Evolutionary conservation across 768 basidiomycete genomes (phyloP), one percentile per base, ranked within the genome.

Genomic region (Mycena alexandri): DNA sequence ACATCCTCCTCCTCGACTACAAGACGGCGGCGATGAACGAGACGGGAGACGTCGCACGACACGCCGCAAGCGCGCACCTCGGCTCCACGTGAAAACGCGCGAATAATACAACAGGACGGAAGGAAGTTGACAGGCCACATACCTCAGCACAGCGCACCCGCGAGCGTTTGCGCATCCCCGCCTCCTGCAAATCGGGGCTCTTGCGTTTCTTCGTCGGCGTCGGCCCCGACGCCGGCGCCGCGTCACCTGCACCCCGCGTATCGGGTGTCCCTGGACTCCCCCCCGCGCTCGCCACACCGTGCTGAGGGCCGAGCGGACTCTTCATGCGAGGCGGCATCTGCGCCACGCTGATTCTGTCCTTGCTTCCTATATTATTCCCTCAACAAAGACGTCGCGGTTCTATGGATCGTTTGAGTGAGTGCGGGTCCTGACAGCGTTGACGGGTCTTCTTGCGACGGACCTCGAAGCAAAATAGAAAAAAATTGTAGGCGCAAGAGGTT

Each of bases 61-160:
- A 51, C 25, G 25, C 25, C 38, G 4, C 38, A 38, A 38, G 38
- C 11, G 14, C 38, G 38, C 38, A 11, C n/a, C n/a, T n/a, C n/a
- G n/a, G n/a, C n/a, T n/a, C 38, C 38, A 38, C 34, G 22, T 8
- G 17, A 51, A 41, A 12, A 13, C 19, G 25, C 25, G 1, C 46
- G 17, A 14, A 38, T 16, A 50, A 44, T 36, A 22, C 41, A 63
- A 43, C n/a, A 34, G 17, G 24, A 65, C 8, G 13, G 11, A 24
- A n/a, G n/a, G n/a, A n/a, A n/a, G n/a, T n/a, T 36, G 43, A 22
- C 12, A 42, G 11, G 24, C 16, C 16, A 25, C 21, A 4, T 42
- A 68, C 67, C 67, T 68, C 62, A 21, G 67, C 61, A 64, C 67
- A 68, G 24, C 67, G 43, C 44, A 54, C 52, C n/a, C 62, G n/a